These are phyloP conservation scores for Lolium rigidum DNA, from an alignment of 176 grass and related monocot genomes.

Conservation along the genomic window DNA sequence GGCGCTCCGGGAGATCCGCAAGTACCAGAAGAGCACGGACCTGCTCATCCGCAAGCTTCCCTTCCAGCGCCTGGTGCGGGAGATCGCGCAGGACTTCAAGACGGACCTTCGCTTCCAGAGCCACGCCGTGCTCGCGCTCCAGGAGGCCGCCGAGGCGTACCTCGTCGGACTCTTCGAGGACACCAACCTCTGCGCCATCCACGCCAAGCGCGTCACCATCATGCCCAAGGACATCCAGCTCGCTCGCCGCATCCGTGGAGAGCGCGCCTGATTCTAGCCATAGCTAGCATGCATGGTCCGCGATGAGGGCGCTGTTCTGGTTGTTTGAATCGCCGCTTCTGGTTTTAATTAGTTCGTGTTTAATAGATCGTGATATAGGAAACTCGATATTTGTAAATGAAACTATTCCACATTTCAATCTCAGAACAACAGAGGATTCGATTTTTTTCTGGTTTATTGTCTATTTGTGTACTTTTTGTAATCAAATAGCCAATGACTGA, in stretches of 20 bases:
- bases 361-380: too few relatives aligned
- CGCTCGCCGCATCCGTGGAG: conserved; percentile 52
- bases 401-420: not conserved
- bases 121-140: too few relatives aligned
- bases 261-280: conserved; percentile 1
- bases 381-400: not conserved
- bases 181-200: conserved; percentile 76
- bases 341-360: too few relatives aligned
- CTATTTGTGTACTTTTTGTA: not conserved
- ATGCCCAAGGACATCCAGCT: conserved; percentile 82
- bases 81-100: conserved; percentile 93
- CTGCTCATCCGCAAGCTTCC: not conserved
- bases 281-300: too few relatives aligned
- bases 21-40: too few relatives aligned
- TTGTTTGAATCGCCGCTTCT: too few relatives aligned
- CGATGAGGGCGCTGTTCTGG: too few relatives aligned
- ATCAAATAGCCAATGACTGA: not conserved
- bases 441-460: conserved; percentile 7
- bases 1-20: too few relatives aligned
- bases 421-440: not conserved
- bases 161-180: conserved; percentile 73
- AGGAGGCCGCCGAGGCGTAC: not conserved
- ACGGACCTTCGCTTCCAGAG: conserved; percentile 53
- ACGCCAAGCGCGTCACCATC: conserved; percentile 72
- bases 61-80: not conserved